phyloP scores from a whole-genome alignment of 345 rosid genomes.

The Psidium friedrichsthalianum region DNA sequence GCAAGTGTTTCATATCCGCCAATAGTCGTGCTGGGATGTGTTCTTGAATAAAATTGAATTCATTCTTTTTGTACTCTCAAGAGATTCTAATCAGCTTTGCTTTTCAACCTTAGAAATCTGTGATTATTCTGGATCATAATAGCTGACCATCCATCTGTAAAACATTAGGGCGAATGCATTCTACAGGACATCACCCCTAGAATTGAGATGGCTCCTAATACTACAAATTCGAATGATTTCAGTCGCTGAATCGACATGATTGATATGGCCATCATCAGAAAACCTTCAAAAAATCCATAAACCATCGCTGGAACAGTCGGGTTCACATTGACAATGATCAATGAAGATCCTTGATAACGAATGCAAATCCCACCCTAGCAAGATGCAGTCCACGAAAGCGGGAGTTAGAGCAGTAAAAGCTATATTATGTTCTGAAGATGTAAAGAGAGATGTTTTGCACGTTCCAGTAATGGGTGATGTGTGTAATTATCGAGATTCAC shows the following conservation, averaged over 20 bases:
- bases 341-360: not conserved
- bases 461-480: not conserved
- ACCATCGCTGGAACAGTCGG: not conserved
- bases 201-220: not conserved
- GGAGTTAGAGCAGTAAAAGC: not conserved
- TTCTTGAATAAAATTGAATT: not conserved
- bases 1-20: not conserved
- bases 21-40: not conserved
- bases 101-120: not conserved
- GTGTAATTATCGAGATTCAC: not conserved
- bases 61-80: not conserved
- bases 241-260: not conserved
- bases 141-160: not conserved
- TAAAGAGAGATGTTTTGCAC: not conserved
- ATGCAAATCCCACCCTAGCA: not conserved
- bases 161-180: not conserved
- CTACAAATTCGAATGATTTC: not conserved
- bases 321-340: not conserved
- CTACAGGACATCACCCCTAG: not conserved
- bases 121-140: not conserved
- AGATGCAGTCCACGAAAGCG: not conserved
- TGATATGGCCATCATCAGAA: not conserved
- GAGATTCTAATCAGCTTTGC: not conserved
- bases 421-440: not conserved
- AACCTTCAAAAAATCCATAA: not conserved